Conservation (phyloP, 805 yeast genomes). For the Spathaspora passalidarum region DNA sequence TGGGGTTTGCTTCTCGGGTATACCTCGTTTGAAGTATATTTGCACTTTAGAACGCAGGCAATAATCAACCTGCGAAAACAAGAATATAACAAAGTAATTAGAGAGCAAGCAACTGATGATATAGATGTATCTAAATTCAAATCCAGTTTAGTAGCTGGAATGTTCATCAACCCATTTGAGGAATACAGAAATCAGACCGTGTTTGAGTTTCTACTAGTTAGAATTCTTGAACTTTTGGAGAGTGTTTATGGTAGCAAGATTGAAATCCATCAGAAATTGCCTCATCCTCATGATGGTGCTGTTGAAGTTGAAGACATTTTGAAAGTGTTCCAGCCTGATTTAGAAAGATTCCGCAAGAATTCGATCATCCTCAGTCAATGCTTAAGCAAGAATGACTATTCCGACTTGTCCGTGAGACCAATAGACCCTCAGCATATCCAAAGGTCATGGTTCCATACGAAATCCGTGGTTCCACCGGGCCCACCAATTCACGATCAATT, state of each 20-base stretch:
- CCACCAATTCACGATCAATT: constrained; percentile 46
- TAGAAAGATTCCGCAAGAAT: constrained; percentile 40
- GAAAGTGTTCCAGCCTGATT: constrained; percentile 59
- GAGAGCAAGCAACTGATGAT: constrained; percentile 6
- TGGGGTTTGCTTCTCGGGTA: constrained; percentile 50
- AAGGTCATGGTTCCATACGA: constrained; percentile 1
- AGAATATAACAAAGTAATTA: constrained; percentile 17
- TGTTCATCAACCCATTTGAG: constrained; percentile 85
- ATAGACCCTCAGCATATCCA: neutral
- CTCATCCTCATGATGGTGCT: constrained; percentile 48
- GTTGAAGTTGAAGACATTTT: constrained; percentile 51
- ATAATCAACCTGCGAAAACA: constrained; percentile 48
- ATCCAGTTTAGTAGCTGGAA: constrained; percentile 56
- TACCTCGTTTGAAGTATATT: constrained; percentile 62
- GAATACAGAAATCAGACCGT: constrained; percentile 90
- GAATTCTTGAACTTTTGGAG: constrained; percentile 70
- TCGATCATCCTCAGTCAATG: constrained; percentile 28
- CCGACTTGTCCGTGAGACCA: constrained; percentile 8
- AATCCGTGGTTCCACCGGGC: neutral
- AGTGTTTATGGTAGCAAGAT: constrained; percentile 38
- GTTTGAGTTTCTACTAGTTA: constrained; percentile 75
- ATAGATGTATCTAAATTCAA: constrained; percentile 23
- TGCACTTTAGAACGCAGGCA: constrained; percentile 50
- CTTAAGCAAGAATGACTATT: constrained; percentile 16
- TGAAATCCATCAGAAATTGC: constrained; percentile 34